Percentiles rank a stretch among this genome's conserved stretches.
phyloP scores from a whole-genome alignment of 2,329 filamentous ascomycete species.

The Ophiostoma ips region DNA sequence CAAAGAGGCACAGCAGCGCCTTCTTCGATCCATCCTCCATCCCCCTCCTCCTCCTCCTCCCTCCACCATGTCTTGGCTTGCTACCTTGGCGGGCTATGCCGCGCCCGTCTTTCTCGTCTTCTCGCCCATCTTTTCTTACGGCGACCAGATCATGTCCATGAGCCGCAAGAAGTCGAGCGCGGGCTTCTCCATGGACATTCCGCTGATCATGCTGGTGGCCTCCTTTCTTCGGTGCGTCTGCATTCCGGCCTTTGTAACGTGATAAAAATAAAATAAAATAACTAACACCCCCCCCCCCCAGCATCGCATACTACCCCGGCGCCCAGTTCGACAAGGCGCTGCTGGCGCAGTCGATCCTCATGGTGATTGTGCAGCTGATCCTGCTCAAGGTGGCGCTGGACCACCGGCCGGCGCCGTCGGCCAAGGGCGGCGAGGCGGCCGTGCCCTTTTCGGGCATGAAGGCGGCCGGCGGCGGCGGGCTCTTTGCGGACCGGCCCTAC shows the following conservation, averaged over 20 bases:
- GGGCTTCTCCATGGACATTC: slow-evolving; percentile 47
- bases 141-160: slow-evolving; percentile 53
- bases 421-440: slow-evolving; percentile 45
- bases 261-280: too few relatives aligned
- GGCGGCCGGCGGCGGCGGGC: slow-evolving; percentile 13
- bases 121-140: slow-evolving; percentile 51
- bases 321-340: slow-evolving; percentile 50
- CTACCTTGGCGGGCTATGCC: slow-evolving; percentile 37
- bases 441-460: slow-evolving; percentile 47
- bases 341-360: slow-evolving; percentile 50
- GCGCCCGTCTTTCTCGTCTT: slow-evolving; percentile 50
- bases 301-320: slow-evolving; percentile 58
- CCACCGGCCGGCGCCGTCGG: slow-evolving; percentile 44
- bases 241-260: too few relatives aligned
- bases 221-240: slow-evolving; percentile 49
- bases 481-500: slow-evolving; percentile 44
- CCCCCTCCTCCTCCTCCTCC: not conserved
- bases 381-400: slow-evolving; percentile 57
- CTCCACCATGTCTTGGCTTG: slow-evolving; percentile 19
- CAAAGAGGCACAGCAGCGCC: not conserved
- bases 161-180: slow-evolving; percentile 45
- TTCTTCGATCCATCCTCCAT: not conserved
- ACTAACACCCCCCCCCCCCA: too few relatives aligned
- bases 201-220: slow-evolving; percentile 57
- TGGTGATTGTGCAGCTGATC: slow-evolving; percentile 48